phyloP scores from a whole-genome alignment of 768 basidiomycete genomes.

The Lentinula lateritia region DNA sequence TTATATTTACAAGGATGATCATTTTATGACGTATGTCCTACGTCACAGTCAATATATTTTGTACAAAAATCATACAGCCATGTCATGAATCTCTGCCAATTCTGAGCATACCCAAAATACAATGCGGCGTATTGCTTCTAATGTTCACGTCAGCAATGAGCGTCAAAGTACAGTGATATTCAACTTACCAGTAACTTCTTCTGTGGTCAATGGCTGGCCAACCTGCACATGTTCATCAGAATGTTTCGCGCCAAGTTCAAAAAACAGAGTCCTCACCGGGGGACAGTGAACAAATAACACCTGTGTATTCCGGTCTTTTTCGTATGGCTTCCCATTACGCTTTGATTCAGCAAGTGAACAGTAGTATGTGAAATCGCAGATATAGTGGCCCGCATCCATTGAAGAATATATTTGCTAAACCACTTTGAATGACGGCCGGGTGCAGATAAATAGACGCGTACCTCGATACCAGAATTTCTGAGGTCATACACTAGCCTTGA shows the following conservation, averaged over 20 bases:
- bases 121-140: slow-evolving; percentile 52
- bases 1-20: background rate
- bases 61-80: background rate
- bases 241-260: background rate
- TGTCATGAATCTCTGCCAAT: background rate
- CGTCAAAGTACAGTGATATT: too few relatives aligned
- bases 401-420: slow-evolving; percentile 63
- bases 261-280: slow-evolving; percentile 29
- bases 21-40: background rate
- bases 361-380: slow-evolving; percentile 76
- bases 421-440: background rate
- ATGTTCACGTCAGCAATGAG: background rate
- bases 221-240: background rate
- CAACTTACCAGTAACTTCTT: slow-evolving; percentile 45
- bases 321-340: slow-evolving; percentile 38
- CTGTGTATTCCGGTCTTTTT: slow-evolving; percentile 36
- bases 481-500: slow-evolving; percentile 51
- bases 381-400: slow-evolving; percentile 70
- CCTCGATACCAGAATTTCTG: slow-evolving; percentile 45
- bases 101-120: slow-evolving; percentile 45
- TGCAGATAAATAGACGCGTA: slow-evolving; percentile 16
- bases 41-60: background rate
- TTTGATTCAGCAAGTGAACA: slow-evolving; percentile 68
- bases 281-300: slow-evolving; percentile 73
- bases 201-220: slow-evolving; percentile 55